These are phyloP conservation scores for Heritiera littoralis DNA, from an alignment of 345 rosid species.

Conservation along the genomic window DNA sequence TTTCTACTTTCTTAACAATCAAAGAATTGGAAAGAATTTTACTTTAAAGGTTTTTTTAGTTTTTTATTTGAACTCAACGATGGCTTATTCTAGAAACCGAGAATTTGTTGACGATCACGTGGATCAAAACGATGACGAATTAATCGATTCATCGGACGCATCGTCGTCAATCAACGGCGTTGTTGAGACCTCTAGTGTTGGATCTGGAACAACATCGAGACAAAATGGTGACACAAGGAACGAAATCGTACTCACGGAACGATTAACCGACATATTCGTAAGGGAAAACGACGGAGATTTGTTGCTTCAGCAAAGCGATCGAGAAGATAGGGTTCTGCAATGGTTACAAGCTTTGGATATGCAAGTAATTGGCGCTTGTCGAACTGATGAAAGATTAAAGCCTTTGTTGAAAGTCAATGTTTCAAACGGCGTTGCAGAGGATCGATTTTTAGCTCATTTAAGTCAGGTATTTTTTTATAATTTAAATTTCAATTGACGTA, in stretches of 20 bases:
- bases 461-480: conserved; percentile 57
- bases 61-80: conserved; percentile 27
- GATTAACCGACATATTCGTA: conserved; percentile 53
- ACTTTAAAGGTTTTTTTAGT: conserved; percentile 24
- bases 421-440: conserved; percentile 68
- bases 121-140: conserved; percentile 48
- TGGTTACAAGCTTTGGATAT: conserved; percentile 92
- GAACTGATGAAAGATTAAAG: conserved; percentile 94
- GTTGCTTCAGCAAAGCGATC: conserved; percentile 59
- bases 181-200: conserved; percentile 33
- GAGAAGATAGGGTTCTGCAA: conserved; percentile 73
- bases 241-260: conserved; percentile 51
- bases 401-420: conserved; percentile 78
- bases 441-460: conserved; percentile 72
- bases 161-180: conserved; percentile 23
- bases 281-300: conserved; percentile 62
- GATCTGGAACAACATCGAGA: conserved; percentile 40
- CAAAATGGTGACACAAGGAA: conserved; percentile 23
- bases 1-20: conserved; percentile 20
- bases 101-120: conserved; percentile 39
- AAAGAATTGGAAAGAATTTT: not conserved
- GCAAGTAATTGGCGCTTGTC: conserved; percentile 91
- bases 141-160: conserved; percentile 33
- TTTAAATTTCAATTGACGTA: not conserved
- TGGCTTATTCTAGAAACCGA: conserved; percentile 54